Evolutionary conservation across 2,329 filamentous ascomycete genomes (phyloP), one percentile per base, ranked within the genome.

Genomic region (Ampelomyces quisqualis): DNA sequence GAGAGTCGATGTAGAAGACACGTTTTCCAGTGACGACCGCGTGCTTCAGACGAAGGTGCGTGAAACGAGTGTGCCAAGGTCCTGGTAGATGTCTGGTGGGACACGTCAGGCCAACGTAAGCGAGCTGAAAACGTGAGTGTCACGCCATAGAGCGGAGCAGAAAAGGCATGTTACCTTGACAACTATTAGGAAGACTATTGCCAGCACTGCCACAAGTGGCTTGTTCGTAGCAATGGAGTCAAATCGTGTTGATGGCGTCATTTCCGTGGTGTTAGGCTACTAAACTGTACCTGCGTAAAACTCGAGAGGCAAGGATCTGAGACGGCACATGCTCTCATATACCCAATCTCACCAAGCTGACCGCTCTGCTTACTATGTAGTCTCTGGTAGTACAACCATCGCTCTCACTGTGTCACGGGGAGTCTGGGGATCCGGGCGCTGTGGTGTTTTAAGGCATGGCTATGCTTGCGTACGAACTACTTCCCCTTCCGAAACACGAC

Each of bases 1-100:
- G 55, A 4, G 47, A 40, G 40, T 72, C 60, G 23, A 72, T 67
- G 48, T 69, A 68, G 39, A 69, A 64, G 34, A 69, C 64, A 2
- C 69, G 62, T 8, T 65, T 61, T 7, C 70, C 69, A 5, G 53
- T 53, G 5, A 71, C 45, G 11, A 70, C 63, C 7, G 65, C 63
- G 7, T 59, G 49, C 40, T 71, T 71, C 18, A 73, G 53, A 14
- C 55, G 53, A n/a, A 63, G 54, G 35, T 64, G 57, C 5, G 62
- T 65, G 28, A 65, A 65, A 28, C 49, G 55, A n/a, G 58, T 60
- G 30, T 62, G 58, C 57, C 57, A 62, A 19, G 62, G 62, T 2
- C 62, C 61, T 0, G 61, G 62, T 1, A 65, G 31, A 28, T 56
- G 54, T 14, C 51, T 49, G 3, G 58, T 58, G 5, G 59, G 55